Conservation (phyloP, 2,329 filamentous ascomycete genomes). For the Herpotrichia juniperi region DNA sequence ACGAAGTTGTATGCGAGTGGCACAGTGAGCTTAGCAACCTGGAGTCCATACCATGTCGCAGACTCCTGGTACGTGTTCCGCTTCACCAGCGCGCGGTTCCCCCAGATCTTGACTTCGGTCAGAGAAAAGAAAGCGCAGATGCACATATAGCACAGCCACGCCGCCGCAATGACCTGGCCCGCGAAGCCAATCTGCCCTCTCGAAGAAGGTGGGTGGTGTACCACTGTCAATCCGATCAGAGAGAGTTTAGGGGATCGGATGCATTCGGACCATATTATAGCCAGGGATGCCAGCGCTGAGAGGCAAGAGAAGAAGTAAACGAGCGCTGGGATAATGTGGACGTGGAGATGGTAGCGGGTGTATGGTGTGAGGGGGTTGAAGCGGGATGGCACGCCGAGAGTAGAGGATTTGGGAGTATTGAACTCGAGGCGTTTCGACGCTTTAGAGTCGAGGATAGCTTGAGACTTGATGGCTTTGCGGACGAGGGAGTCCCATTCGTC, state of each 20-base stretch:
- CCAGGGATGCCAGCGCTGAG: slow-evolving; percentile 75
- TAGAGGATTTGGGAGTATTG: slow-evolving; percentile 58
- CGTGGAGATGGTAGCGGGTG: slow-evolving; percentile 79
- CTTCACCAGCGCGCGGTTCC: slow-evolving; percentile 85
- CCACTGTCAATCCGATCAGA: slow-evolving; percentile 68
- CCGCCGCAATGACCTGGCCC: slow-evolving; percentile 81
- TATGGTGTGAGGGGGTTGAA: slow-evolving; percentile 74
- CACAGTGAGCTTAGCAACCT: slow-evolving; percentile 90
- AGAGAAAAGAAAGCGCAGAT: slow-evolving; percentile 85
- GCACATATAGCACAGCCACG: slow-evolving; percentile 97
- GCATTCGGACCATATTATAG: slow-evolving; percentile 92
- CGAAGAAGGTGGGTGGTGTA: slow-evolving; percentile 76
- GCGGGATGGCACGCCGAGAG: slow-evolving; percentile 41
- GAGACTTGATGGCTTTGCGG: slow-evolving; percentile 73
- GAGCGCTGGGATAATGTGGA: slow-evolving; percentile 72
- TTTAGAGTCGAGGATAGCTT: slow-evolving; percentile 82
- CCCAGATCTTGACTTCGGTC: slow-evolving; percentile 96
- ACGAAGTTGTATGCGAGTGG: slow-evolving; percentile 96
- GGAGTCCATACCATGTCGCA: slow-evolving; percentile 93
- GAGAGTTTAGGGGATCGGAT: slow-evolving; percentile 85
- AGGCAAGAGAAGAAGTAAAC: slow-evolving; percentile 70
- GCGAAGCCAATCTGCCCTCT: slow-evolving; percentile 81
- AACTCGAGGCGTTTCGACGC: slow-evolving; percentile 83
- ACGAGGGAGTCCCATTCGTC: slow-evolving; percentile 86
- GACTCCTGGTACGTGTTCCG: slow-evolving; percentile 92